These are phyloP conservation scores for Halophytophthora batemanensis DNA, from an alignment of 352 stramenopile species.

Conservation along the genomic window DNA sequence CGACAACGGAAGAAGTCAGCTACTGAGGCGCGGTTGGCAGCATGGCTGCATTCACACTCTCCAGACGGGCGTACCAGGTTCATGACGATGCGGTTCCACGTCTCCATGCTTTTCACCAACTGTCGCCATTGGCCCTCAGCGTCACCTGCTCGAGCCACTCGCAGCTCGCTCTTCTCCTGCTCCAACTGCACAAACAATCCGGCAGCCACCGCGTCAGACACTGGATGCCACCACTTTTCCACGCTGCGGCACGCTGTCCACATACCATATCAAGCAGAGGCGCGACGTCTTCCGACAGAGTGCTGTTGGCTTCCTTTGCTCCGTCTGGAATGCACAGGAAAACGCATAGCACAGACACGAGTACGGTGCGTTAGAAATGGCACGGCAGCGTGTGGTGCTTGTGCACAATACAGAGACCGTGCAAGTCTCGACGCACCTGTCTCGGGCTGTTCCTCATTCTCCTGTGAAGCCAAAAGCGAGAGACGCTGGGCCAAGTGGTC, in stretches of 20 bases:
- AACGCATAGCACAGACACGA: not conserved
- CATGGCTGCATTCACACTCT: not conserved
- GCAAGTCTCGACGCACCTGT: slow-evolving; percentile 4
- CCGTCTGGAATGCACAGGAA: slow-evolving; percentile 5
- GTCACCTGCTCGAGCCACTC: slow-evolving; percentile 24
- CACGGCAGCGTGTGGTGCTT: slow-evolving; percentile 1
- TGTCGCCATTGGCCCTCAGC: slow-evolving; percentile 69
- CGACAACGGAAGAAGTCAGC: not conserved
- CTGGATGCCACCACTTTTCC: not conserved
- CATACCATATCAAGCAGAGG: slow-evolving; percentile 54
- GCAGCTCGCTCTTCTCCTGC: slow-evolving; percentile 39
- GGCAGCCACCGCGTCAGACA: not conserved
- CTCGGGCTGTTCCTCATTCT: slow-evolving; percentile 12
- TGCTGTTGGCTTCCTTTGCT: slow-evolving; percentile 8
- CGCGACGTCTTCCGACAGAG: slow-evolving; percentile 21
- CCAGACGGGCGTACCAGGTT: slow-evolving; percentile 46
- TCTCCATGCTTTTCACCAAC: slow-evolving; percentile 83
- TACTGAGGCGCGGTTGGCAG: too few relatives aligned
- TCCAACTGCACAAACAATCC: slow-evolving; percentile 25
- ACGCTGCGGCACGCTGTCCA: not conserved
- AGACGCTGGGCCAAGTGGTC: slow-evolving; percentile 47
- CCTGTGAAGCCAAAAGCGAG: slow-evolving; percentile 25
- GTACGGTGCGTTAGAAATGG: not conserved
- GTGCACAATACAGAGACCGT: too few relatives aligned
- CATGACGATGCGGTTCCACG: slow-evolving; percentile 84